Percentiles rank a stretch among this genome's conserved stretches.
phyloP scores from a whole-genome alignment of 2,329 filamentous ascomycete species.

The Sclerotinia spermophila region DNA sequence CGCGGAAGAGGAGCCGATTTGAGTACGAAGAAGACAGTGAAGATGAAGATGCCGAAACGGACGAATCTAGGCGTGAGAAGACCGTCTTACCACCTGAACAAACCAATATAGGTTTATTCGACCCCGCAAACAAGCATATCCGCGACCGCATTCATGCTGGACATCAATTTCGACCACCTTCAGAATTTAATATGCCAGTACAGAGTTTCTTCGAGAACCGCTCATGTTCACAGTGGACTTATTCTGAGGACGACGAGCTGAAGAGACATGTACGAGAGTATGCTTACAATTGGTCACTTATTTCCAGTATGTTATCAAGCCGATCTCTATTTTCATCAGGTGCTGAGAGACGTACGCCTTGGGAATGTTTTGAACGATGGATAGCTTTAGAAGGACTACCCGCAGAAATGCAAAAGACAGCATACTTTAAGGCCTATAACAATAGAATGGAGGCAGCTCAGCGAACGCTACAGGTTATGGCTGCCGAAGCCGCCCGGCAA shows the following conservation, averaged over 20 bases:
- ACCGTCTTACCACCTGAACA: conserved; percentile 61
- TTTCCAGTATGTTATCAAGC: conserved; percentile 73
- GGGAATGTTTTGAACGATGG: conserved; percentile 99
- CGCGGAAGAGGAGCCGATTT: conserved; percentile 76
- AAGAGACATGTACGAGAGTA: conserved; percentile 83
- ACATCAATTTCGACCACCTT: conserved; percentile 89
- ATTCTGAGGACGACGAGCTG: conserved; percentile 85
- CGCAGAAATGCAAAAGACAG: conserved; percentile 88
- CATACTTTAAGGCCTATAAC: conserved; percentile 80
- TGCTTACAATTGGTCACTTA: conserved; percentile 96
- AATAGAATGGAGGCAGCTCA: conserved; percentile 58
- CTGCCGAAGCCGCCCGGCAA: conserved; percentile 34
- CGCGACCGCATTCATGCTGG: conserved; percentile 85
- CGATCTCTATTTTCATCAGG: conserved; percentile 78
- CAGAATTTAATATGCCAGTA: conserved; percentile 85
- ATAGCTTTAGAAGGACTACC: conserved; percentile 87
- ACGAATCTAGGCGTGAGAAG: conserved; percentile 31
- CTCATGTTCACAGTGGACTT: conserved; percentile 85
- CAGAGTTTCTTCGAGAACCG: conserved; percentile 88
- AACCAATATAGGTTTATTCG: conserved; percentile 79
- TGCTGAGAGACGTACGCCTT: conserved; percentile 85
- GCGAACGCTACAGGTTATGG: conserved; percentile 43
- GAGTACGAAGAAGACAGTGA: conserved; percentile 72
- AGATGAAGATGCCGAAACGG: conserved; percentile 48
- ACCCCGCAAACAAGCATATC: conserved; percentile 82